Conservation (phyloP, 2,329 filamentous ascomycete species). For the Colletotrichum higginsianum region DNA sequence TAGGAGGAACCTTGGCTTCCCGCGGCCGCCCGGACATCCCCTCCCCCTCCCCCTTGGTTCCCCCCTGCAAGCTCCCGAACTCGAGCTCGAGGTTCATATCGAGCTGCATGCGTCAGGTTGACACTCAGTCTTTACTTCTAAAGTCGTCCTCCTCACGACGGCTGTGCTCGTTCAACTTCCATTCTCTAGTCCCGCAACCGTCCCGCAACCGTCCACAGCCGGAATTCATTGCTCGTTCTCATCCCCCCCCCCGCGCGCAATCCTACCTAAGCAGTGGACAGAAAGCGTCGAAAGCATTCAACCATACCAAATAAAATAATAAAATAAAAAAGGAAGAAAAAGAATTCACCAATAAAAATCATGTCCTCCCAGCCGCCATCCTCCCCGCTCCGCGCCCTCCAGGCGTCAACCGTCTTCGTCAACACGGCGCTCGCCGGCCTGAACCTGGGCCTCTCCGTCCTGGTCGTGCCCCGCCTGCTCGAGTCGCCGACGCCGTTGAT, state of each 20-base stretch:
- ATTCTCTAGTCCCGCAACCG: background rate
- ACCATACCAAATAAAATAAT: no score
- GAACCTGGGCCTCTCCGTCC: slow-evolving; percentile 57
- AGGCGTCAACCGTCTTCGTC: slow-evolving; percentile 66
- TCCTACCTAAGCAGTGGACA: no score
- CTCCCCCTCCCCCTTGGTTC: background rate
- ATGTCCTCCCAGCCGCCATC: slow-evolving; percentile 24
- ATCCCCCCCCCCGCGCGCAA: no score
- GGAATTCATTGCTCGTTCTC: no score
- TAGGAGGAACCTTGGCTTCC: background rate
- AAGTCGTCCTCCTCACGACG: background rate
- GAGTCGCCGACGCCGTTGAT: slow-evolving; percentile 69
- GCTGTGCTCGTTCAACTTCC: background rate
- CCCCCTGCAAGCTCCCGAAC: background rate
- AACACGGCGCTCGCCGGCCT: slow-evolving; percentile 61
- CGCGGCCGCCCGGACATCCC: background rate
- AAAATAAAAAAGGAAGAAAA: no score
- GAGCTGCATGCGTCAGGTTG: background rate
- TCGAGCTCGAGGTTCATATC: background rate
- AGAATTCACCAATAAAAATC: background rate
- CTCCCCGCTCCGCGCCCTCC: slow-evolving; percentile 58
- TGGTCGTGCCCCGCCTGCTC: slow-evolving; percentile 67
- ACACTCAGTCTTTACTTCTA: background rate
- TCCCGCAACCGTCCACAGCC: background rate
- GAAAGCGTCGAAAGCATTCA: no score